Conservation (phyloP, 257 asterid species). For the Fraxinus anomala region DNA sequence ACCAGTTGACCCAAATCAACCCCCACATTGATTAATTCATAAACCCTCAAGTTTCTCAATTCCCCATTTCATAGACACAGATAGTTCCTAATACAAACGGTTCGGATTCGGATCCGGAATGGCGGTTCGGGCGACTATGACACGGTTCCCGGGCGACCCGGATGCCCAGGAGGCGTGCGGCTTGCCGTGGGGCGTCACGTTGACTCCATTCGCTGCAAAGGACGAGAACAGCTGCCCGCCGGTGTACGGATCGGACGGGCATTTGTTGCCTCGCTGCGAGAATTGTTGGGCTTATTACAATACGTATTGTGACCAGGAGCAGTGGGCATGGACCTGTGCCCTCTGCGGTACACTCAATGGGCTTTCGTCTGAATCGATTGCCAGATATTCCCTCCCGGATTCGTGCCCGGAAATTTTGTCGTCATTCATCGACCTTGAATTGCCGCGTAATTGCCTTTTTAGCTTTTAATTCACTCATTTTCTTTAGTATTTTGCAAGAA, state of each 20-base stretch:
- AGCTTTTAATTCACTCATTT: not conserved
- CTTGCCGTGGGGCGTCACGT: constrained; percentile 83
- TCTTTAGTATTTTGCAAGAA: constrained; percentile 4
- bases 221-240: constrained; percentile 86
- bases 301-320: constrained; percentile 89
- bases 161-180: constrained; percentile 75
- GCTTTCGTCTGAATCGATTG: constrained; percentile 58
- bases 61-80: not conserved
- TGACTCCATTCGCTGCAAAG: constrained; percentile 80
- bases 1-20: not conserved
- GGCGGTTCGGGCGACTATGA: constrained; percentile 84
- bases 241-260: constrained; percentile 88
- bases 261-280: constrained; percentile 85
- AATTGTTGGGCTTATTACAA: constrained; percentile 95
- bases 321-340: constrained; percentile 95
- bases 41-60: constrained; percentile 10
- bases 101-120: constrained; percentile 43
- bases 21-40: not conserved
- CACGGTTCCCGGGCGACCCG: constrained; percentile 73
- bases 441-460: constrained; percentile 53
- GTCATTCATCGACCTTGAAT: constrained; percentile 85
- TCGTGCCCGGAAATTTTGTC: constrained; percentile 81
- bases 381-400: constrained; percentile 72
- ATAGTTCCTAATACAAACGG: not conserved
- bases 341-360: constrained; percentile 94